These are phyloP conservation scores for Plasmodium berghei DNA, from an alignment of 169 alveolate species.

Conservation along the genomic window DNA sequence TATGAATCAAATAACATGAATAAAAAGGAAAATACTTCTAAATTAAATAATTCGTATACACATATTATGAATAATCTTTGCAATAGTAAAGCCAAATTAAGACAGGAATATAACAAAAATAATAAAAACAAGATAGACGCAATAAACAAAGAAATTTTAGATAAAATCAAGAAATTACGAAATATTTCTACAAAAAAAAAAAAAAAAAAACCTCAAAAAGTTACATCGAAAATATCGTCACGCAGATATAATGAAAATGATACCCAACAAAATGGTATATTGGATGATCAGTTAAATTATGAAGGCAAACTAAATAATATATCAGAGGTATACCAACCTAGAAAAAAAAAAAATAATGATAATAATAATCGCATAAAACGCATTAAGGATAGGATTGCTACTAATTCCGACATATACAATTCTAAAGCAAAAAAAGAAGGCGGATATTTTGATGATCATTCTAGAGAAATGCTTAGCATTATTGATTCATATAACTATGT, in stretches of 20 bases:
- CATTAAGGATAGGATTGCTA: neutral
- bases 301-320: too few relatives aligned
- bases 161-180: neutral
- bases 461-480: neutral
- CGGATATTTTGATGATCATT: neutral
- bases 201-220: constrained; percentile 2
- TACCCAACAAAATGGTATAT: neutral
- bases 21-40: constrained; percentile 4
- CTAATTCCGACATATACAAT: neutral
- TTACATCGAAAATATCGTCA: neutral
- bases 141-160: neutral
- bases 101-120: neutral
- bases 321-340: too few relatives aligned
- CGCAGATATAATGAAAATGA: neutral
- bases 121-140: neutral
- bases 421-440: neutral
- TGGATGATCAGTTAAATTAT: too few relatives aligned
- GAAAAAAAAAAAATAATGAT: too few relatives aligned
- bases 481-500: neutral
- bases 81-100: constrained; percentile 3
- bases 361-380: too few relatives aligned
- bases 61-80: constrained; percentile 25
- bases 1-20: constrained; percentile 1
- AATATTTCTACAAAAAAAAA: neutral
- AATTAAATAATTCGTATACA: constrained; percentile 29